Base-by-base conservation (phyloP, 306 rosid genomes). In the Dryas octopetala region DNA sequence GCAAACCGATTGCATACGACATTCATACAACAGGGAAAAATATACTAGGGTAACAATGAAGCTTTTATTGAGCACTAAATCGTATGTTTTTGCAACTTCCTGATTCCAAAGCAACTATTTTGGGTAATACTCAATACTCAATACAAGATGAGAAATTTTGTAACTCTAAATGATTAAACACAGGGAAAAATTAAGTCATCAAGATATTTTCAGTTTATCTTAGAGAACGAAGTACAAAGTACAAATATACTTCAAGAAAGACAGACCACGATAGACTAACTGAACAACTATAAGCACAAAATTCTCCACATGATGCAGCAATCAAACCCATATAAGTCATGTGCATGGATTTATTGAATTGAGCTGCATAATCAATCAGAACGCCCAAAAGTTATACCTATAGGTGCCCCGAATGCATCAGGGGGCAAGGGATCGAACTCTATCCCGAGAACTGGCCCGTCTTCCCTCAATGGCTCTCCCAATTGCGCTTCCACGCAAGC, bases 381-480 rank as follows among this genome's bases (percentile, higher is more conserved):
- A 50, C 64, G 16, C 54, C 65, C 61, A 71, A 11, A 8, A 71
- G 76, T 63, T 70, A 77, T 85, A 92, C 99, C 97, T 82, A 96
- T 50, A 38, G 96, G 97, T 73, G 97, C 96, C 51, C 99, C 98
- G 4, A 96, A 96, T 9, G 99, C 99, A 89, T 92, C 99, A 0
- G 99, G 99, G 4, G 99, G 98, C 85, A 96, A 80, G 5, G 88
- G 82, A 86, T 96, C 99, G 75, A 96, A 96, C 86, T 96, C 99
- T 43, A 89, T 76, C 71, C 99, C 99, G 23, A 96, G 87, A 78
- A 89, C 73, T 5, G 99, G 99, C 17, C 97, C 99, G 62, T 96
- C 97, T 19, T 92, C 98, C 85, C 97, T 89, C 79, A 96, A 72
- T 57, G 97, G 91, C 82, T 92, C 97, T 57, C 98, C 98, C 82